Base-by-base conservation (phyloP, 1,139 yeast genomes). In the Saccharomyces hybrid region DNA sequence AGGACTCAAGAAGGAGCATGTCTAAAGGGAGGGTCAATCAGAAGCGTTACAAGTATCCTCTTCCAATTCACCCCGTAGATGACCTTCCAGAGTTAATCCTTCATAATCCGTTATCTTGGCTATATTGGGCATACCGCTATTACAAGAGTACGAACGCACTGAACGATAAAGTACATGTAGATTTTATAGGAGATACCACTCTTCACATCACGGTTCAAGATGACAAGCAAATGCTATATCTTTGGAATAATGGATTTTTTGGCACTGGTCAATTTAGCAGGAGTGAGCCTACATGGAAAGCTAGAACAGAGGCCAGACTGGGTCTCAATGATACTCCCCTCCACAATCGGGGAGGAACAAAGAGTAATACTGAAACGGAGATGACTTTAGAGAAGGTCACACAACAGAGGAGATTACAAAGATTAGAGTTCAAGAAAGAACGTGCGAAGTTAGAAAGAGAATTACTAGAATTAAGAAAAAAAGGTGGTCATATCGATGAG, bases 221-320 rank as follows among this genome's bases (percentile, higher is more conserved):
- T 53, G 71, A 67, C 0, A 61, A 64, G 0, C 82, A 78, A 46
- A 85, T 84, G 81, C 63, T 66, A n/a, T 69, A 70, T 31, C 73
- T 93, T 7, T 93, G 99, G 98, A 72, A 77, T 31, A 79, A 79
- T 64, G 99, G 99, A 0, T 93, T 90, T 66, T 95, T 89, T 66
- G 99, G 99, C 8, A 93, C 93, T 64, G 99, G 99, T 2, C 78
- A 81, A 4, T 73, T 90, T 51, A 87, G 96, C 38, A 76, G 99
- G 60, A 86, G 96, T 56, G 97, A 93, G 64, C 96, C 99, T 0
- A 83, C 96, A 0, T 93, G 98, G 98, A 71, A 69, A 49, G 75
- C 75, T 13, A 77, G 98, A 53, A 83, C 88, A 1, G 73, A 77
- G 31, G 73, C 86, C 51, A 75, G 85, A 52, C 70, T 77, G 14